Percentiles rank a stretch among this genome's conserved stretches.
Conservation (phyloP, 2,329 filamentous ascomycete species). For the Nigrospora oryzae region DNA sequence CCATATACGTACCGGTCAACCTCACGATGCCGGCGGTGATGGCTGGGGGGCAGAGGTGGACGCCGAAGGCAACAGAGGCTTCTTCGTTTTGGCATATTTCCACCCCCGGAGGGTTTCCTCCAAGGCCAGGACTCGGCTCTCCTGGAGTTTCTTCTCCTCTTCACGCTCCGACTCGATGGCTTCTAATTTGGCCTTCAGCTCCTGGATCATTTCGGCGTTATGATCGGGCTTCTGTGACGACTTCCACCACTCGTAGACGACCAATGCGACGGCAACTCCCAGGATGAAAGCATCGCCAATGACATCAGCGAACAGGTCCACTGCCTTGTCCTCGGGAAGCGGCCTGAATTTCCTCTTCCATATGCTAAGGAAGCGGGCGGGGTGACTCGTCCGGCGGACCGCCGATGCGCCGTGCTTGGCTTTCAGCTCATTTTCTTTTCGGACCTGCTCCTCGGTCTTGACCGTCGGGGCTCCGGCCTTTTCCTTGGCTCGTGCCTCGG, state of each 20-base stretch:
- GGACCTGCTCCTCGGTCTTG: conserved; percentile 53
- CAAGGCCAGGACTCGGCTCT: conserved; percentile 38
- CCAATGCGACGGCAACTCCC: conserved; percentile 44
- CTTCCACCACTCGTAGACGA: conserved; percentile 55
- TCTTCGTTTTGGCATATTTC: conserved; percentile 49
- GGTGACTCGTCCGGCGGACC: conserved; percentile 14
- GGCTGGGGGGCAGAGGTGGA: conserved; percentile 18
- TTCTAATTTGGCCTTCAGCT: conserved; percentile 38
- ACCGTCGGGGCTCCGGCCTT: conserved; percentile 56
- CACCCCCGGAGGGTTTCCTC: conserved; percentile 43
- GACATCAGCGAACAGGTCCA: conserved; percentile 59
- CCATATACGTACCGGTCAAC: too few species aligned
- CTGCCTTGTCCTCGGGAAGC: conserved; percentile 56
- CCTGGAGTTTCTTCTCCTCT: conserved; percentile 35
- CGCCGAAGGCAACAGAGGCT: conserved; percentile 36
- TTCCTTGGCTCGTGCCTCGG: conserved; percentile 51
- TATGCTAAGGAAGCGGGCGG: conserved; percentile 35
- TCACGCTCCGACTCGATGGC: conserved; percentile 42
- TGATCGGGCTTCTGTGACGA: conserved; percentile 51
- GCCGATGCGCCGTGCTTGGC: conserved; percentile 32
- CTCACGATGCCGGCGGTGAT: conserved; percentile 10
- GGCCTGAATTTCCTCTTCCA: conserved; percentile 56
- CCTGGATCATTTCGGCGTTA: conserved; percentile 44
- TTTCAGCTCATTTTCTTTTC: conserved; percentile 41
- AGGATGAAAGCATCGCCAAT: conserved; percentile 57